Evolutionary conservation across 441 rosid genomes (phyloP).

Genomic region (Jatropha podagrica): DNA sequence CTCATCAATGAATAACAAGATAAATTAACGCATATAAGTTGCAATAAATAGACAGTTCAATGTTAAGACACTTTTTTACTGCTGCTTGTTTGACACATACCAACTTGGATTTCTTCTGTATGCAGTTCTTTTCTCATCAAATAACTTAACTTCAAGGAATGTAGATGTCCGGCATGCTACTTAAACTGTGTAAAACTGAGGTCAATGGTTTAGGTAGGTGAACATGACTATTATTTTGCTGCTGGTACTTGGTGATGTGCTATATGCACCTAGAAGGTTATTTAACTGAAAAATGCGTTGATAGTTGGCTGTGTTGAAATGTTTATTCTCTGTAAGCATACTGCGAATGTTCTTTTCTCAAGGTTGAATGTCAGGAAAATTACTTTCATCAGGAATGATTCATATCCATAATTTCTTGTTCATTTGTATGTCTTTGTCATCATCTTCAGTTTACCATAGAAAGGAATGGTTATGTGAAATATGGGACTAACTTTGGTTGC

Average conservation of each 20-base stretch:
- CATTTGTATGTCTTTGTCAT: not conserved
- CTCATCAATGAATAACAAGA: too few relatives aligned
- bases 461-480: conserved; percentile 3
- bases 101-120: not conserved
- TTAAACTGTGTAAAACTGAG: not conserved
- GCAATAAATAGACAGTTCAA: too few relatives aligned
- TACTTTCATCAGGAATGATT: not conserved
- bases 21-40: too few relatives aligned
- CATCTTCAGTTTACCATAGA: not conserved
- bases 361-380: not conserved
- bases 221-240: not conserved
- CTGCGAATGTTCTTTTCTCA: not conserved
- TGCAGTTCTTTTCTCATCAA: too few relatives aligned
- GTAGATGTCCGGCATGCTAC: not conserved
- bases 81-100: not conserved
- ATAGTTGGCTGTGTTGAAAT: not conserved
- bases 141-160: not conserved
- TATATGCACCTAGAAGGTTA: not conserved
- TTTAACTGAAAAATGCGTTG: not conserved
- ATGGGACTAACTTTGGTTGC: conserved; percentile 21
- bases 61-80: not conserved
- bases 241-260: not conserved
- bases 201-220: not conserved
- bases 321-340: not conserved
- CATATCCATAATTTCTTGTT: not conserved